Percentiles rank a stretch among this genome's conserved stretches.
These are phyloP conservation scores for Lojkania enalia DNA, from an alignment of 2,329 filamentous ascomycete genomes.

Conservation along the genomic window DNA sequence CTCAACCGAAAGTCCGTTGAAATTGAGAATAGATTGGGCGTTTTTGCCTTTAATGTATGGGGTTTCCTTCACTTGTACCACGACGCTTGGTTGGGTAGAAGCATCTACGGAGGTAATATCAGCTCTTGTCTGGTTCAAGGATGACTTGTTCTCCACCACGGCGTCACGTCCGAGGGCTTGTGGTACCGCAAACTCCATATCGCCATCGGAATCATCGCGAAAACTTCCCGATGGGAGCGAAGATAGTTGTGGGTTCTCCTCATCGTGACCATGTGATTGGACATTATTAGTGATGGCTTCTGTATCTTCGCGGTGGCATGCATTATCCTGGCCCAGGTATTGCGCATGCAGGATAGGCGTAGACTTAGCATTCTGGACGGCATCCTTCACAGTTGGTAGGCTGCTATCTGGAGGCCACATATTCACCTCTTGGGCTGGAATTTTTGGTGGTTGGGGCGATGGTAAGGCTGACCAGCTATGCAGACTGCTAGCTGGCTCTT, in stretches of 20 bases:
- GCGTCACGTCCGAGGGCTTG: constrained; percentile 32
- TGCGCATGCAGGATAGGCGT: too few species aligned
- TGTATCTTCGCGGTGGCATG: constrained; percentile 1
- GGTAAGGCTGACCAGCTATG: too few species aligned
- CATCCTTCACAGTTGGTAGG: too few species aligned
- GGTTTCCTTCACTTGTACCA: constrained; percentile 38
- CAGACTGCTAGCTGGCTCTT: too few species aligned
- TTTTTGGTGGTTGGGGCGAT: too few species aligned
- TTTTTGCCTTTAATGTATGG: constrained; percentile 27
- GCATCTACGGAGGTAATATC: neutral
- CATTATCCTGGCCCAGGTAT: too few species aligned
- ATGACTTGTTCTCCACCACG: too few species aligned
- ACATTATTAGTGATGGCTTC: constrained; percentile 8
- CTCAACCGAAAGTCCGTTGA: constrained; percentile 5
- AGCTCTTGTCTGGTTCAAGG: too few species aligned
- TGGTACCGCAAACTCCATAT: constrained; percentile 39
- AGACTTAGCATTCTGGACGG: too few species aligned
- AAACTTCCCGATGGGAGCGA: constrained; percentile 19
- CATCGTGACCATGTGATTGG: constrained; percentile 27
- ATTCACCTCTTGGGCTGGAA: too few species aligned
- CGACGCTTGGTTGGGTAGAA: constrained; percentile 6
- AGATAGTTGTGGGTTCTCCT: constrained; percentile 16
- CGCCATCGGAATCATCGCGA: constrained; percentile 24
- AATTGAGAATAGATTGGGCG: neutral
- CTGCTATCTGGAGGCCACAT: too few species aligned